Base-by-base conservation (phyloP, 306 rosid genomes). In the Citrullus mucosospermus region DNA sequence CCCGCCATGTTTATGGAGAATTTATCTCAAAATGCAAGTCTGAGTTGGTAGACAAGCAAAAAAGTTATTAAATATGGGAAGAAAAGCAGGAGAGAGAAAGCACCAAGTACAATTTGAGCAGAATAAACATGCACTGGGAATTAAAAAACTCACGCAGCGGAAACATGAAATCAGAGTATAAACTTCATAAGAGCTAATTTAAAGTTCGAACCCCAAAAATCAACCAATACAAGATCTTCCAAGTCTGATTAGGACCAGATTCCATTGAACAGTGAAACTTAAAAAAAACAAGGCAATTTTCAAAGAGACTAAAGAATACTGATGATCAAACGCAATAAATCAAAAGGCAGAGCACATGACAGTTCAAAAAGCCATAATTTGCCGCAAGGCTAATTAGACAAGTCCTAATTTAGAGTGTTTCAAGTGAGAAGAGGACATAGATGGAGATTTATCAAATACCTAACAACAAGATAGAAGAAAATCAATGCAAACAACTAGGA, bases 1-100 rank as follows among this genome's bases (percentile, higher is more conserved):
- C 87, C 94, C 18, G 82, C 97, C 97, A 90, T 90, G 80, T 74
- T 90, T 75, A 25, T 32, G 79, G 20, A 22, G 43, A 76, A 12
- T 22, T 54, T 12, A 8, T 5, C 74, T 18, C 51, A 41, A 16
- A 16, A 34, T 63, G 70, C 44, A 63, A 17, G 17, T 16, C 28
- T 66, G 28, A 13, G 20, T 14, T 3, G 68, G 41, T 61, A 4
- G 43, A 5, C 9, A 61, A 30, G n/a, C n/a, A 30, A 61, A 17
- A 30, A 59, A 10, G 32, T 6, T 30, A 32, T 14, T 32, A 61
- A 3, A 61, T 61, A 28, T 61, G 41, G n/a, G 66, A 25, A 9
- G 34, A 22, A 58, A 20, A 10, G 41, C 39, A 4, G 12, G 57
- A 2, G 8, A 53, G 16, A 53, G 2, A 53, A 53, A 53, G 9